These are phyloP conservation scores for Fusarium setosum DNA, from an alignment of 2,329 filamentous ascomycete species.

Conservation along the genomic window DNA sequence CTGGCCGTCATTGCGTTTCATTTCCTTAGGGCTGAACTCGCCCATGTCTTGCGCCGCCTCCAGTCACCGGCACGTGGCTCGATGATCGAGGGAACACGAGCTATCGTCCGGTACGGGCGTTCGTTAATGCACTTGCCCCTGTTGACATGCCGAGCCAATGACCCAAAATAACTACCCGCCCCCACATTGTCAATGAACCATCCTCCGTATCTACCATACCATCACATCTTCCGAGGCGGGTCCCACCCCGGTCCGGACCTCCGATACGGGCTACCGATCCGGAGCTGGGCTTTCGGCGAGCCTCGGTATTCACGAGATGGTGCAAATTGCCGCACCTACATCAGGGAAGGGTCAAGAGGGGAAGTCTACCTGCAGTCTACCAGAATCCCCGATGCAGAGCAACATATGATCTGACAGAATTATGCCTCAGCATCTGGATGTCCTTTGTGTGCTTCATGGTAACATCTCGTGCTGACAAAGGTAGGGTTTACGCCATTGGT, in stretches of 20 bases:
- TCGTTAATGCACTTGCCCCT: conserved; percentile 31
- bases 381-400: too few relatives aligned
- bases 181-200: conserved; percentile 30
- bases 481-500: neutral
- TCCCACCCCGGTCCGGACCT: conserved; percentile 36
- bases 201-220: conserved; percentile 12
- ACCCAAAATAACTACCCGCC: conserved; percentile 39
- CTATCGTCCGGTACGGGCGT: conserved; percentile 19
- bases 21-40: conserved; percentile 31
- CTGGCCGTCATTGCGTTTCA: conserved; percentile 12
- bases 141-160: conserved; percentile 29
- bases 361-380: too few relatives aligned
- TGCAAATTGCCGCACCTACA: conserved; percentile 4
- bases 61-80: conserved; percentile 30
- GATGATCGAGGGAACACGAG: conserved; percentile 36
- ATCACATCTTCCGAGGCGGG: conserved; percentile 33
- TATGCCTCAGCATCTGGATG: too few relatives aligned
- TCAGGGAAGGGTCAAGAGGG: too few relatives aligned
- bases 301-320: conserved; percentile 26
- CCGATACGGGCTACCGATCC: conserved; percentile 36
- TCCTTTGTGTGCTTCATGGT: too few relatives aligned
- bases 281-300: conserved; percentile 23
- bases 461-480: conserved; percentile 12
- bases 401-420: too few relatives aligned
- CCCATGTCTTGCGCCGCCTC: conserved; percentile 22